Percentiles rank a stretch among this genome's conserved stretches.
phyloP scores from a whole-genome alignment of 2,329 filamentous ascomycete genomes.

The Microdochium nivale region DNA sequence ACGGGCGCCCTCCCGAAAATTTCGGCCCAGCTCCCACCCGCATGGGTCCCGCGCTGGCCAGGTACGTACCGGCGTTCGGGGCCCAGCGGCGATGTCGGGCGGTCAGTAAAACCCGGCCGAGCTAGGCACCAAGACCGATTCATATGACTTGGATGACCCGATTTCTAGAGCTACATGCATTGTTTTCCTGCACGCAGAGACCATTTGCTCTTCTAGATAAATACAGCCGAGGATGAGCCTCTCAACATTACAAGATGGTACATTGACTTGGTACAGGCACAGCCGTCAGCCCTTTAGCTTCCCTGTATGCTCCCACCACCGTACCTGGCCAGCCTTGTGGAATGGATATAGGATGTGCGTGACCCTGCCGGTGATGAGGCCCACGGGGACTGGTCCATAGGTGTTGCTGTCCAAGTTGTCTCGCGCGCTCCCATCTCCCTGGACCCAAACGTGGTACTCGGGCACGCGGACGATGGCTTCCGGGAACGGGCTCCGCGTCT shows the following conservation, averaged over 20 bases:
- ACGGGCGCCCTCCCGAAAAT: background rate
- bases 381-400: constrained; percentile 75
- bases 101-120: background rate
- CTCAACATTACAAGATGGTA: background rate
- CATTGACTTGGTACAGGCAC: background rate
- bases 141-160: background rate
- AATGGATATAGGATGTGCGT: constrained; percentile 65
- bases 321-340: constrained; percentile 45
- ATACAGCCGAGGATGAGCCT: background rate
- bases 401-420: constrained; percentile 77
- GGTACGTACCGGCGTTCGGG: too few species aligned
- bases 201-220: too few species aligned
- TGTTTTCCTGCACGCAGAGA: too few species aligned
- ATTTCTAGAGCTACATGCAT: too few species aligned
- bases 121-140: background rate
- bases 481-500: constrained; percentile 53
- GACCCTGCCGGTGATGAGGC: constrained; percentile 67
- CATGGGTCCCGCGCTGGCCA: background rate
- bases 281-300: constrained; percentile 11
- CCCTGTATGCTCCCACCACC: constrained; percentile 45
- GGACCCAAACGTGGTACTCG: constrained; percentile 85
- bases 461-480: constrained; percentile 56
- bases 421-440: constrained; percentile 71
- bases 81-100: background rate
- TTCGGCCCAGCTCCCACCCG: background rate